These are phyloP conservation scores for Austroboletus sp. DNA, from an alignment of 1,284 basidiomycete genomes.

Conservation along the genomic window DNA sequence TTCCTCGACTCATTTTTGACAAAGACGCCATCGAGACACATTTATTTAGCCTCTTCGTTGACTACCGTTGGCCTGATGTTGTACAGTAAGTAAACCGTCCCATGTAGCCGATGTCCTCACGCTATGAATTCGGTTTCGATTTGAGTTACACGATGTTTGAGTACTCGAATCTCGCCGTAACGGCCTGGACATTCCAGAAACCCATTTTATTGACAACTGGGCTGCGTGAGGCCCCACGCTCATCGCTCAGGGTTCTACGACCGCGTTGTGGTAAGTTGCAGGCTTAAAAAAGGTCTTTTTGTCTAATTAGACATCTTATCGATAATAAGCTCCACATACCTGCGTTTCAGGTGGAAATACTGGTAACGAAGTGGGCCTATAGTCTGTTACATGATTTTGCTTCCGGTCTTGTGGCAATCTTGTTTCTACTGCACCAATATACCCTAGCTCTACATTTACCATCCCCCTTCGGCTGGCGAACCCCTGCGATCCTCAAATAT, in stretches of 20 bases:
- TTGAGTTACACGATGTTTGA: slow-evolving; percentile 78
- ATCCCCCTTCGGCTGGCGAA: slow-evolving; percentile 49
- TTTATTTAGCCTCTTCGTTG: slow-evolving; percentile 45
- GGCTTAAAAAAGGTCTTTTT: background rate
- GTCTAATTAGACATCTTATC: background rate
- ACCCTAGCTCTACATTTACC: slow-evolving; percentile 62
- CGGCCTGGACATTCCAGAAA: slow-evolving; percentile 32
- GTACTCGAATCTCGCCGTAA: slow-evolving; percentile 51
- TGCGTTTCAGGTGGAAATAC: slow-evolving; percentile 43
- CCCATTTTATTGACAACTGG: slow-evolving; percentile 46
- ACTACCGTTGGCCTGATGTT: slow-evolving; percentile 53
- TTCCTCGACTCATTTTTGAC: too few species aligned
- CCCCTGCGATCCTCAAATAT: slow-evolving; percentile 61
- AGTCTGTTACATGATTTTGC: too few species aligned
- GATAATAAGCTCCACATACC: slow-evolving; percentile 54
- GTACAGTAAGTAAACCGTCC: too few species aligned
- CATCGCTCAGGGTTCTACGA: slow-evolving; percentile 27
- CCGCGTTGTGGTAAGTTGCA: slow-evolving; percentile 29
- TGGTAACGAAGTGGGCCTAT: too few species aligned
- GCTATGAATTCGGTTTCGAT: slow-evolving; percentile 57
- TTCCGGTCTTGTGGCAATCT: too few species aligned
- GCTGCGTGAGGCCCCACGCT: slow-evolving; percentile 43
- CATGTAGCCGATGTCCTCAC: too few species aligned
- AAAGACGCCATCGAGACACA: too few species aligned
- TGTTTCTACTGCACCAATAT: slow-evolving; percentile 32